Evolutionary conservation across 2,329 filamentous ascomycete species (phyloP).

Genomic region (Leptographium flavum): DNA sequence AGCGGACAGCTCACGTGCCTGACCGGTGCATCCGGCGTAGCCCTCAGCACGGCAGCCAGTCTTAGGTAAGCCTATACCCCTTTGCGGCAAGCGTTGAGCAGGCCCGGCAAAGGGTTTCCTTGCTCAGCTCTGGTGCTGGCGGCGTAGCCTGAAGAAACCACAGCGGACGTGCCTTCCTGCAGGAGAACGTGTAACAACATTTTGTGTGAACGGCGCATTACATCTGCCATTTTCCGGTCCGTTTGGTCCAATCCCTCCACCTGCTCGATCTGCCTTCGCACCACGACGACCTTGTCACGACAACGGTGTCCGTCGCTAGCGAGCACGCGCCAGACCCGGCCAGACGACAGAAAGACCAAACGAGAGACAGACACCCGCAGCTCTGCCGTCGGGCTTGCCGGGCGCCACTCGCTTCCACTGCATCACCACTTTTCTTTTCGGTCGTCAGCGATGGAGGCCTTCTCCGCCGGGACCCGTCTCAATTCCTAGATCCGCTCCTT

Average conservation of each 20-base stretch:
- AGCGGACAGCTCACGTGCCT: neutral
- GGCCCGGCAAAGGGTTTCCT: too few species aligned
- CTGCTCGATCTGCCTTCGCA: too few species aligned
- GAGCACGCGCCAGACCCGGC: neutral
- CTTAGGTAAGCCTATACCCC: neutral
- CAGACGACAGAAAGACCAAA: neutral
- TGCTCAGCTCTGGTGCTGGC: neutral
- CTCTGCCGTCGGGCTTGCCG: neutral
- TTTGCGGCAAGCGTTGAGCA: neutral
- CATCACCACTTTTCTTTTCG: neutral
- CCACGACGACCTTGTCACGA: too few species aligned
- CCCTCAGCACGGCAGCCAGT: neutral
- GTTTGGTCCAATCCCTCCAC: neutral
- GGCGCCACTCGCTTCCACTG: neutral
- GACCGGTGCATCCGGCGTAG: neutral
- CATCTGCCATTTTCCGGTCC: neutral
- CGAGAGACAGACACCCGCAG: neutral
- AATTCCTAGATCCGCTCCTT: neutral
- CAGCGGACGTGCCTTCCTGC: neutral
- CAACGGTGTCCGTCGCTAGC: too few species aligned
- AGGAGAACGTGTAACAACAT: neutral
- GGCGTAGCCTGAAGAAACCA: neutral
- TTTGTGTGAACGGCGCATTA: neutral
- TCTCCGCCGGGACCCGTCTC: conserved; percentile 5
- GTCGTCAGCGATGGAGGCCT: conserved; percentile 20